Percentiles rank a stretch among this genome's conserved stretches.
Evolutionary conservation across 306 rosid species (phyloP).

Genomic region (Abrus precatorius): DNA sequence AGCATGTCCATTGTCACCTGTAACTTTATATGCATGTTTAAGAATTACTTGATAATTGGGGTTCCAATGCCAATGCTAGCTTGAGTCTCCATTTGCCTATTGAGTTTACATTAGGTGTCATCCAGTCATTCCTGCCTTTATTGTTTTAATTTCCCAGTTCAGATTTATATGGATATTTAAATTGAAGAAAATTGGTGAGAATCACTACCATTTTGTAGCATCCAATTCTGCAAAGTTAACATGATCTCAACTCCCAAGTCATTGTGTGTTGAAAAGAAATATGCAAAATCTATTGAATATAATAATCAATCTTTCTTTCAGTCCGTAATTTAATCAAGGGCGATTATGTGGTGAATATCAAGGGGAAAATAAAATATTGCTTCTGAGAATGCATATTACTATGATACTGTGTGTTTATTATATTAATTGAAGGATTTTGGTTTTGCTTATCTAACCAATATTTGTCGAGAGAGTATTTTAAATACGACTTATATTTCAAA

Average conservation of each 20-base stretch:
- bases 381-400: conserved; percentile 10
- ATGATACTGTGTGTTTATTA: background rate
- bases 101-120: conserved; percentile 39
- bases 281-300: conserved; percentile 23
- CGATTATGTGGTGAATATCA: background rate
- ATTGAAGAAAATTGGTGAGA: background rate
- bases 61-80: conserved; percentile 29
- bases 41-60: conserved; percentile 28
- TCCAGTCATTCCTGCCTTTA: conserved; percentile 1
- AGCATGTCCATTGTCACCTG: conserved; percentile 22
- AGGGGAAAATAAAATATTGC: conserved; percentile 15
- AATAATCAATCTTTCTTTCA: background rate
- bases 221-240: background rate
- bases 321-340: conserved; percentile 15
- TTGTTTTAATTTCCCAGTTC: conserved; percentile 7
- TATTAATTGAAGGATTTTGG: conserved; percentile 27
- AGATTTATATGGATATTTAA: background rate
- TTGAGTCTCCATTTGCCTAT: conserved; percentile 23
- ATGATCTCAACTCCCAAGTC: background rate
- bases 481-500: background rate
- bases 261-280: background rate
- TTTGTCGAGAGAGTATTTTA: background rate
- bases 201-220: conserved; percentile 10
- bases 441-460: background rate
- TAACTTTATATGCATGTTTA: conserved; percentile 38